A percentile compares a stretch with the other conserved stretches of the same genome.
Evolutionary conservation across 768 basidiomycete genomes (phyloP).

Genomic region (Boletus speciosus): DNA sequence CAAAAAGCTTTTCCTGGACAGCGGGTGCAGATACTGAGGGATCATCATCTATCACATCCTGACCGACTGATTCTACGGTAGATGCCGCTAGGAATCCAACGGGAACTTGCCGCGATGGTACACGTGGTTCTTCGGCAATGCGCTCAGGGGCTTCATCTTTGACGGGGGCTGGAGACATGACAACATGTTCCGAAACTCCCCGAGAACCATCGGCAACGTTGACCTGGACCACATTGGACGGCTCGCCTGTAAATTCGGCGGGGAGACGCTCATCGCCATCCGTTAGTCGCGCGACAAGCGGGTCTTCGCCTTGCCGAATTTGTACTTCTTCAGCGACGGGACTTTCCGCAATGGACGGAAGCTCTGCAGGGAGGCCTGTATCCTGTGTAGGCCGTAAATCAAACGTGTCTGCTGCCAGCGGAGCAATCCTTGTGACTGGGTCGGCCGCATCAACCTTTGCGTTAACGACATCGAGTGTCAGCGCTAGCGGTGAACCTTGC

Average conservation of each 20-base stretch:
- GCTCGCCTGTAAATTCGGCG: not conserved
- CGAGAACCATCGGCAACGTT: slow-evolving; percentile 2
- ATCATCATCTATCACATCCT: slow-evolving; percentile 4
- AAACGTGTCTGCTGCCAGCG: slow-evolving; percentile 3
- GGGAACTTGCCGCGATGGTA: slow-evolving; percentile 2
- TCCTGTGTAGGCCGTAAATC: not conserved
- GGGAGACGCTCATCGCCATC: slow-evolving; percentile 1
- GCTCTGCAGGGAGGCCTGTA: not conserved
- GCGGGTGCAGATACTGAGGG: not conserved
- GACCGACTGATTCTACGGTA: slow-evolving; percentile 4
- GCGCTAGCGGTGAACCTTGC: not conserved
- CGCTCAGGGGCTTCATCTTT: not conserved
- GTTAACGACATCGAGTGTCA: not conserved
- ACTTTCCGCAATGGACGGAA: not conserved
- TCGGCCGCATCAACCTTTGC: not conserved
- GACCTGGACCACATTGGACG: not conserved
- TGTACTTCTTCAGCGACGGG: not conserved
- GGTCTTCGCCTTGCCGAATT: not conserved
- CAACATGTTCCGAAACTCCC: slow-evolving; percentile 2
- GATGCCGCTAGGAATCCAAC: slow-evolving; percentile 3
- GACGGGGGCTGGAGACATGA: not conserved
- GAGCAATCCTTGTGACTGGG: not conserved
- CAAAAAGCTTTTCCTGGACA: not conserved
- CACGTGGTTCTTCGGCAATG: slow-evolving; percentile 2
- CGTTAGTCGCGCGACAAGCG: not conserved